A percentile compares a stretch with the other conserved stretches of the same genome.
These are phyloP conservation scores for Physcomitrellopsis africana DNA, from an alignment of 225 moss, liverwort and hornwort genomes.

Conservation along the genomic window DNA sequence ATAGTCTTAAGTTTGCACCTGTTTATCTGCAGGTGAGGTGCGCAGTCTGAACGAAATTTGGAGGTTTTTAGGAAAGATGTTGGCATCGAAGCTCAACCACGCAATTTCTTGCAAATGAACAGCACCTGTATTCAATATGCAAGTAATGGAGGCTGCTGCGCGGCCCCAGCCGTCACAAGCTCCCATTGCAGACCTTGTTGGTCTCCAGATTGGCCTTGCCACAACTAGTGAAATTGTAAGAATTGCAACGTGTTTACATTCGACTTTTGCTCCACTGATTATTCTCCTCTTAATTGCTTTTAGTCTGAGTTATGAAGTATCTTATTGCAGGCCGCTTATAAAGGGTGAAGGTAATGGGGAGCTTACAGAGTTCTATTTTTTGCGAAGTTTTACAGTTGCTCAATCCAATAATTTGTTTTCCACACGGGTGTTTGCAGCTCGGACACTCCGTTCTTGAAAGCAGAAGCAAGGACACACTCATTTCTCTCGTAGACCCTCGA, in stretches of 20 bases:
- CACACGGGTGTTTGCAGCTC: slow-evolving; percentile 29
- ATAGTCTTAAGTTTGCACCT: slow-evolving; percentile 4
- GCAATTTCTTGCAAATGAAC: slow-evolving; percentile 20
- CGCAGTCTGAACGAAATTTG: not conserved
- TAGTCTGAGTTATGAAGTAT: not conserved
- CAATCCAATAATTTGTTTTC: slow-evolving; percentile 8
- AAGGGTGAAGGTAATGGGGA: slow-evolving; percentile 19
- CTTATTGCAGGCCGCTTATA: not conserved
- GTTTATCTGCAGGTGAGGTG: slow-evolving; percentile 19
- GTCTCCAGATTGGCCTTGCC: slow-evolving; percentile 43
- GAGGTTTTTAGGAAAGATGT: not conserved
- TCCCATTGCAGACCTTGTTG: slow-evolving; percentile 39
- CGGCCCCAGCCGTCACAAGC: slow-evolving; percentile 31
- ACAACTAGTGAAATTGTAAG: slow-evolving; percentile 41
- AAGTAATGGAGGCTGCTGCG: slow-evolving; percentile 34
- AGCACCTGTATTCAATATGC: slow-evolving; percentile 18
- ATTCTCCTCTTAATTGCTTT: not conserved
- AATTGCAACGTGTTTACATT: slow-evolving; percentile 1
- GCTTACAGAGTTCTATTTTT: not conserved
- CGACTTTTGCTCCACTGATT: not conserved
- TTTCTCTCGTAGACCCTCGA: slow-evolving; percentile 42
- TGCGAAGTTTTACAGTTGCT: not conserved
- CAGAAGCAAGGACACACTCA: slow-evolving; percentile 13
- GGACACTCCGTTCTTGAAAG: slow-evolving; percentile 38
- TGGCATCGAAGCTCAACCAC: not conserved